These are phyloP conservation scores for Penicillium verrucosum DNA, from an alignment of 2,329 filamentous ascomycete genomes.

Conservation along the genomic window DNA sequence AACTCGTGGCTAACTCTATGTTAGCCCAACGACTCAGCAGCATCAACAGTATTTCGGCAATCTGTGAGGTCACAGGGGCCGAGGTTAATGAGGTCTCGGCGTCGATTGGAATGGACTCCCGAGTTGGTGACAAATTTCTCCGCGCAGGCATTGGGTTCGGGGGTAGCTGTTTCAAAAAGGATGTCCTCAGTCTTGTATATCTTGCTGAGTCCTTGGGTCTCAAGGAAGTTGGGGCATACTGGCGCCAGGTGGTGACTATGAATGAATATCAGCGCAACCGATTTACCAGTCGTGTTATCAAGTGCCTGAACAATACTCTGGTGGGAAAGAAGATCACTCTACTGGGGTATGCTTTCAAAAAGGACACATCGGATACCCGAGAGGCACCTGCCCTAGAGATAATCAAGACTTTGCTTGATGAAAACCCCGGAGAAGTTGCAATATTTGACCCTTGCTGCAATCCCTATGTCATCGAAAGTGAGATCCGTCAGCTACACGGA, in stretches of 20 bases:
- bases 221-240: conserved; percentile 70
- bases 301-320: conserved; percentile 65
- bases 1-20: conserved; percentile 76
- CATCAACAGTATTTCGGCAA: conserved; percentile 74
- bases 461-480: conserved; percentile 2
- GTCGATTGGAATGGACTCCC: conserved; percentile 65
- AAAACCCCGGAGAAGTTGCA: conserved; percentile 15
- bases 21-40: conserved; percentile 75
- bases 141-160: conserved; percentile 74
- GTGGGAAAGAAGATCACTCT: conserved; percentile 69
- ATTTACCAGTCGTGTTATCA: conserved; percentile 64
- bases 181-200: conserved; percentile 70
- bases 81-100: conserved; percentile 68
- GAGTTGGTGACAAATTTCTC: conserved; percentile 70
- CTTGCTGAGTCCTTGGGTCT: conserved; percentile 67
- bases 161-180: conserved; percentile 78
- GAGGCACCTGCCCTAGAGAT: conserved; percentile 57
- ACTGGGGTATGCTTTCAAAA: conserved; percentile 75
- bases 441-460: conserved; percentile 19
- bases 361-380: conserved; percentile 71
- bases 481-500: conserved; percentile 11
- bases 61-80: conserved; percentile 72
- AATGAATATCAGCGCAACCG: conserved; percentile 71
- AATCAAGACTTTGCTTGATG: conserved; percentile 15
- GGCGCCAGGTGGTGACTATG: conserved; percentile 69